Percentiles rank a stretch among this genome's conserved stretches.
These are phyloP conservation scores for Ceratocystis ficicola DNA, from an alignment of 2,329 filamentous ascomycete genomes.

Conservation along the genomic window DNA sequence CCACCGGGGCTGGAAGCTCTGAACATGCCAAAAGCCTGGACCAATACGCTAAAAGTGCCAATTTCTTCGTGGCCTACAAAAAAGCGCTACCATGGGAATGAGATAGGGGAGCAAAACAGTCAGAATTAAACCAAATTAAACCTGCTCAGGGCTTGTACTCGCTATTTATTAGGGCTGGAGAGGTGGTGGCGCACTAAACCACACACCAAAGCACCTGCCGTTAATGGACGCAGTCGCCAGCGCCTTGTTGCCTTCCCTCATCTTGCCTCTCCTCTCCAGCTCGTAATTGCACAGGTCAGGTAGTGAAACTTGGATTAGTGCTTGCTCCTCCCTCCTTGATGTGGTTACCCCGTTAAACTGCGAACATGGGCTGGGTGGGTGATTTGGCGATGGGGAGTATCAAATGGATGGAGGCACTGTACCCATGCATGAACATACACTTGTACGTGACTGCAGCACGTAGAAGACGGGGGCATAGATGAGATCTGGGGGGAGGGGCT, in stretches of 20 bases:
- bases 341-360: not conserved
- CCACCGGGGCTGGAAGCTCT: not conserved
- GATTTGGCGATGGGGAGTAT: not conserved
- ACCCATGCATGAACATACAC: not conserved
- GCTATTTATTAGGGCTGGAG: not conserved
- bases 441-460: not conserved
- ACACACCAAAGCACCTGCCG: no score
- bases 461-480: not conserved
- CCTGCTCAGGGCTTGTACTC: not conserved
- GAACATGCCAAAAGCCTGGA: slow-evolving; percentile 12
- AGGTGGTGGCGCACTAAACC: no score
- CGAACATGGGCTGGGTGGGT: not conserved
- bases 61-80: not conserved
- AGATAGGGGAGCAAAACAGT: not conserved
- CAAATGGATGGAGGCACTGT: not conserved
- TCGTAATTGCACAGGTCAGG: not conserved
- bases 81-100: not conserved
- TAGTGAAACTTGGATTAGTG: not conserved
- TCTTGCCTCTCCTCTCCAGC: not conserved
- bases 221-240: no score
- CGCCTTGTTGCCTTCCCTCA: no score
- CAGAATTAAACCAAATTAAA: not conserved
- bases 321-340: not conserved
- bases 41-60: slow-evolving; percentile 8
- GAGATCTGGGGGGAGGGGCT: no score